Base-by-base conservation (phyloP, 192 early-diverging fungal species). In the Coemansia sp. region DNA sequence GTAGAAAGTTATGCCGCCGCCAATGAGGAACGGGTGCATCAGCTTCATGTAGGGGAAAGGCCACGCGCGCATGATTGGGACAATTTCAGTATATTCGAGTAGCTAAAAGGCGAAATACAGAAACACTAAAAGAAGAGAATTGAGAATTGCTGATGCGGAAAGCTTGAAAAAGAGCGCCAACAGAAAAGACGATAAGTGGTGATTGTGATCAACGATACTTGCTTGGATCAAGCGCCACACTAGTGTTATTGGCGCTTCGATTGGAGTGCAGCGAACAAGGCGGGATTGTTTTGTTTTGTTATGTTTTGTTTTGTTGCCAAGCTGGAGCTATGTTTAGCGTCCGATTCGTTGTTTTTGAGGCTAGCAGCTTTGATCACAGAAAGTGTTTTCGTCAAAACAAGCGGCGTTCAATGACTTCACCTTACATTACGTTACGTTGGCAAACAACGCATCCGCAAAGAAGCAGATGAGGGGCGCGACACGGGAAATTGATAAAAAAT, bases 1-100 rank as follows among this genome's bases (percentile, higher is more conserved):
- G 28, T 55, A 64, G 22, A 73, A 58, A 2, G 77, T 80, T 22
- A 59, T 23, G 24, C 11, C 71, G 28, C 77, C 71, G 45, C 77
- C 77, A 58, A 80, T 59, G 21, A 74, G 49, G 64, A 80, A 80
- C 42, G 77, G 77, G 67, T 73, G 71, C 77, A 80, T 80, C 58
- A 80, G 70, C 67, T 80, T 80, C 67, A 58, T 62, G 64, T 70
- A 80, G 21, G 77, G 77, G 31, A 78, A 78, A 4, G 69, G 58
- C 75, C 75, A 78, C 62, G 75, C 65, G 47, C 75, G 75, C 75
- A 78, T 78, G 54, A 16, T 64, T 56, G 43, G 43, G 43, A 19
- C 19, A 18, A 44, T 19, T 16, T 19, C 43, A 21, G 43, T 22
- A 19, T 31, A 31, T 31, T 21, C 19, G 19, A 21, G 43, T 21